These are phyloP conservation scores for Tetrahymena elliotti DNA, from an alignment of 73 alveolate species.

Conservation along the genomic window DNA sequence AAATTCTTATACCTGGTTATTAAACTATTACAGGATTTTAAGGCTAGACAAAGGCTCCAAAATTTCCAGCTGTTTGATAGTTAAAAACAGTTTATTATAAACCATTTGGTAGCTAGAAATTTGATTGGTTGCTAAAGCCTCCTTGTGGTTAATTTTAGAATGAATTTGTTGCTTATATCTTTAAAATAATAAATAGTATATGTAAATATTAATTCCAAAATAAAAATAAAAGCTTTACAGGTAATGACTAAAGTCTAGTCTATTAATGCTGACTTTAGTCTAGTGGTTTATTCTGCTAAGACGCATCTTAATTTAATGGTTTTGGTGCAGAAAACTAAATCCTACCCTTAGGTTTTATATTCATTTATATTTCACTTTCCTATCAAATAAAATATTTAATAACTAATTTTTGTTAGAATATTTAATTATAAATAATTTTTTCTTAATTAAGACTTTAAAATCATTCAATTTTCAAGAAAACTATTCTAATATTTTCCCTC, in stretches of 20 bases:
- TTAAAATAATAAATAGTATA: too few species aligned
- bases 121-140: background rate
- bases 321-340: background rate
- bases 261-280: background rate
- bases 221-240: background rate
- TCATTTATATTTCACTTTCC: background rate
- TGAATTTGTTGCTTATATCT: too few species aligned
- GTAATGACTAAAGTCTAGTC: background rate
- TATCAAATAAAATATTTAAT: too few species aligned
- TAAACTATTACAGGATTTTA: background rate
- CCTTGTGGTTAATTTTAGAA: background rate
- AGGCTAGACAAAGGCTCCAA: too few species aligned
- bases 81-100: background rate
- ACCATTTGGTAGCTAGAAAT: too few species aligned
- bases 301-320: background rate
- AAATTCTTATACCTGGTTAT: background rate
- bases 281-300: background rate
- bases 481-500: background rate
- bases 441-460: background rate
- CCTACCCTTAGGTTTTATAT: background rate
- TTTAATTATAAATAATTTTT: too few species aligned
- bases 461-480: background rate
- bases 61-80: too few species aligned
- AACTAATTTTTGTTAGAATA: background rate
- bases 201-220: too few species aligned